These are phyloP conservation scores for Rhytidhysteron rufulum DNA, from an alignment of 2,329 filamentous ascomycete species.

Conservation along the genomic window DNA sequence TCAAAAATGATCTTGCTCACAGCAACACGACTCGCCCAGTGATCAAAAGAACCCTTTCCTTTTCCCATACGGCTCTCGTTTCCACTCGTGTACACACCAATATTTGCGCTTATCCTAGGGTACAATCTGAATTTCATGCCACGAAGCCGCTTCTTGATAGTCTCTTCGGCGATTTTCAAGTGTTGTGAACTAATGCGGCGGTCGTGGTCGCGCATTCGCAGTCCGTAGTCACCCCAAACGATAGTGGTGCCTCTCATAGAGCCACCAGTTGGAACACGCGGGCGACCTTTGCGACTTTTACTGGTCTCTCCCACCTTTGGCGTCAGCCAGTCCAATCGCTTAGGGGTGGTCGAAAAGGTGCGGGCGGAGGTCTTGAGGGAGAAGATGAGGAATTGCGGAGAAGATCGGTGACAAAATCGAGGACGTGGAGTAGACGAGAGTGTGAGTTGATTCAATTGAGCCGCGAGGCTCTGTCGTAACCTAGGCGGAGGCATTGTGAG, in stretches of 20 bases:
- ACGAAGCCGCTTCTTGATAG: constrained; percentile 81
- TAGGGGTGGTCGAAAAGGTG: constrained; percentile 69
- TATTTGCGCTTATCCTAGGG: constrained; percentile 84
- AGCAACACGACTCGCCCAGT: constrained; percentile 87
- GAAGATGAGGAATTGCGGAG: constrained; percentile 34
- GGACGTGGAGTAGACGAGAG: constrained; percentile 17
- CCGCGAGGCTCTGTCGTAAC: constrained; percentile 29
- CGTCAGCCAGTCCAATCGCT: constrained; percentile 69
- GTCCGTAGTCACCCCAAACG: constrained; percentile 91
- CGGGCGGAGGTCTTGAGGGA: constrained; percentile 44
- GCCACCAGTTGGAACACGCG: constrained; percentile 84
- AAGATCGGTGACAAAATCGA: constrained; percentile 19
- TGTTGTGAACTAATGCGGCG: constrained; percentile 83
- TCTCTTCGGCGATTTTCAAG: constrained; percentile 87
- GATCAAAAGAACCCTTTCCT: constrained; percentile 95
- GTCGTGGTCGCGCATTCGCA: constrained; percentile 91
- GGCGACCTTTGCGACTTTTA: constrained; percentile 84
- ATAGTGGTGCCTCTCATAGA: constrained; percentile 91
- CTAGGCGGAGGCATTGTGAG: constrained; percentile 41
- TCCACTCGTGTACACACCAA: constrained; percentile 91
- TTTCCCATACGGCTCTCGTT: constrained; percentile 99
- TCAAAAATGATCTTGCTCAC: constrained; percentile 93
- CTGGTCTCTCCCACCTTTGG: constrained; percentile 76
- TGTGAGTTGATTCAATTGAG: constrained; percentile 29
- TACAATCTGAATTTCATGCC: constrained; percentile 92